Evolutionary conservation across 805 yeast genomes (phyloP).

Genomic region (Sugiyamaella smithiae): DNA sequence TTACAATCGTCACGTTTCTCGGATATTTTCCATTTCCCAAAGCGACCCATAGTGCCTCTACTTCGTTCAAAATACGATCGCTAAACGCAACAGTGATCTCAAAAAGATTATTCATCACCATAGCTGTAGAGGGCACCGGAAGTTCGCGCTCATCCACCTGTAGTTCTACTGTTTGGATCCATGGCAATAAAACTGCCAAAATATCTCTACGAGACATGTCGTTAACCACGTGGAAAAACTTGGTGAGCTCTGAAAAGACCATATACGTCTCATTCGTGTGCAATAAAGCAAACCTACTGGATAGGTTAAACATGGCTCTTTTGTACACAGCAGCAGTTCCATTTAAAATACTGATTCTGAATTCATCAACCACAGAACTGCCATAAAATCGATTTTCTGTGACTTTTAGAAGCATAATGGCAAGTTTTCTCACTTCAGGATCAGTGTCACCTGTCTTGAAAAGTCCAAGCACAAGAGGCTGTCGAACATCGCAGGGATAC

Average conservation of each 20-base stretch:
- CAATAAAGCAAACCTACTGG: conserved; percentile 62
- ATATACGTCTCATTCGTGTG: conserved; percentile 59
- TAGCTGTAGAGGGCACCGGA: conserved; percentile 42
- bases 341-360: conserved; percentile 68
- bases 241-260: conserved; percentile 69
- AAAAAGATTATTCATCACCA: conserved; percentile 77
- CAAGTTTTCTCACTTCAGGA: conserved; percentile 63
- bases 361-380: conserved; percentile 52
- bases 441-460: conserved; percentile 77
- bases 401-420: conserved; percentile 64
- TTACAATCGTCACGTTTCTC: conserved; percentile 66
- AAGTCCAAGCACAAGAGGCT: conserved; percentile 68
- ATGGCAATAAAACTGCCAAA: conserved; percentile 77
- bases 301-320: conserved; percentile 76
- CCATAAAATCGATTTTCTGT: conserved; percentile 61
- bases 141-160: conserved; percentile 39
- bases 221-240: conserved; percentile 61
- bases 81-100: conserved; percentile 82
- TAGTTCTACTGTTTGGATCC: conserved; percentile 84
- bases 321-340: conserved; percentile 81
- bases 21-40: conserved; percentile 71
- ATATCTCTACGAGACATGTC: conserved; percentile 69
- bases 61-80: conserved; percentile 73
- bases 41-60: conserved; percentile 94
- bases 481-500: conserved; percentile 55